Evolutionary conservation across 768 basidiomycete genomes (phyloP).

Genomic region (Solioccasus polychromus): DNA sequence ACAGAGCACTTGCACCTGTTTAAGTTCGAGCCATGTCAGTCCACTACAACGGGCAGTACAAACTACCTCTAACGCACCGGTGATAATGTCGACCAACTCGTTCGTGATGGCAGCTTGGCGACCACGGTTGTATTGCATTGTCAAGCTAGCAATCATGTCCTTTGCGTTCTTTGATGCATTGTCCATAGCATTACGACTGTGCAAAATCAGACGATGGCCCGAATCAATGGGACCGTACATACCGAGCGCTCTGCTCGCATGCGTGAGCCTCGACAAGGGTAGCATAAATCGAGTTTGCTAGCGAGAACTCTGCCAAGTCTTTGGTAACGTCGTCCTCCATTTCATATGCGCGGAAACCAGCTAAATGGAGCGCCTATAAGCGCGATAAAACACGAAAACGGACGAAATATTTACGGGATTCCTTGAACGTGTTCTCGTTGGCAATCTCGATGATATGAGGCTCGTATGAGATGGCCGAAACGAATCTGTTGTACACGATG

Average conservation of each 20-base stretch:
- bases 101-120: constrained; percentile 97
- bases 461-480: constrained; percentile 91
- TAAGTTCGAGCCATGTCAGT: neutral
- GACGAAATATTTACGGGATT: constrained; percentile 57
- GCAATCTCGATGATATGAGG: constrained; percentile 70
- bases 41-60: neutral
- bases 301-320: constrained; percentile 91
- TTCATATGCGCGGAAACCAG: constrained; percentile 93
- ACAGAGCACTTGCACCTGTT: constrained; percentile 50
- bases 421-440: constrained; percentile 77
- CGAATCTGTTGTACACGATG: constrained; percentile 80
- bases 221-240: constrained; percentile 14
- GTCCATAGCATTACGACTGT: constrained; percentile 96
- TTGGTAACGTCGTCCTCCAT: constrained; percentile 95
- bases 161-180: constrained; percentile 98
- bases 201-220: neutral
- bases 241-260: constrained; percentile 92
- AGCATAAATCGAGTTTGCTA: constrained; percentile 95
- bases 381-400: neutral
- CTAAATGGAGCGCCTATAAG: constrained; percentile 34
- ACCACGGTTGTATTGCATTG: constrained; percentile 98
- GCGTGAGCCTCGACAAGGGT: constrained; percentile 94
- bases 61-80: constrained; percentile 49
- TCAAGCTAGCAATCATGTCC: constrained; percentile 86
- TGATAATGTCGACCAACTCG: constrained; percentile 90